Base-by-base conservation (phyloP, 73 alveolate genomes). In the Paramecium sonneborni region DNA sequence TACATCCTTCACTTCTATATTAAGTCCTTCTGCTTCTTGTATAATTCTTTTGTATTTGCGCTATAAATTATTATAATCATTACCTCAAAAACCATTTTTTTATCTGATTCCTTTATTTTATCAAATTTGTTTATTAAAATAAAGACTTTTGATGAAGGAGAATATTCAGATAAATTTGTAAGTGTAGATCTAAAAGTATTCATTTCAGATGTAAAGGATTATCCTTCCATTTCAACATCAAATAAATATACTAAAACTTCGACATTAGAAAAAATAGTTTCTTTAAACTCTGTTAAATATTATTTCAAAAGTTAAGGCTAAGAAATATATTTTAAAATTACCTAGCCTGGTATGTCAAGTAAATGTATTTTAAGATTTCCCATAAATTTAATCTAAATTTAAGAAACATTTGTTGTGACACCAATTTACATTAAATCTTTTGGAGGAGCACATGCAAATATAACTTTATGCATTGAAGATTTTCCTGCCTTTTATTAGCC, bases 271-370 rank as follows among this genome's bases (percentile, higher is more conserved):
- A 97, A 97, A 86, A 97, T 97, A 56, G 93, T 95, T 57, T 97
- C 99, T 85, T 96, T 95, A 89, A 95, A 88, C 23, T 97, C 86
- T 91, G 96, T 95, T 93, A 97, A 95, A 90, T 96, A 96, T 88
- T 97, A 96, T 87, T 96, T 96, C 94, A 94, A 96, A 84, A 95
- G 93, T 69, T 94, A 95, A 74, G 96, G 99, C 86, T 72, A 32
- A 72, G n/a, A 38, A 72, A 15, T 12, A 3, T 5, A 11, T 15
- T 32, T 3, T 14, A 37, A 5, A 0, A 6, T 12, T 72, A 72
- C 86, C 88, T 96, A 95, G 4, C 99, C 99, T 57, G 99, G 99
- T 92, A 98, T 96, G 85, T 97, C 99, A 95, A 97, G 96, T 82
- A 97, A 95, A 35, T 95, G 92, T 68, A 97, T 96, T 55, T 88